Percentiles rank a stretch among this genome's conserved stretches.
phyloP scores from a whole-genome alignment of 2,329 filamentous ascomycete species.

The Microsporum canis region DNA sequence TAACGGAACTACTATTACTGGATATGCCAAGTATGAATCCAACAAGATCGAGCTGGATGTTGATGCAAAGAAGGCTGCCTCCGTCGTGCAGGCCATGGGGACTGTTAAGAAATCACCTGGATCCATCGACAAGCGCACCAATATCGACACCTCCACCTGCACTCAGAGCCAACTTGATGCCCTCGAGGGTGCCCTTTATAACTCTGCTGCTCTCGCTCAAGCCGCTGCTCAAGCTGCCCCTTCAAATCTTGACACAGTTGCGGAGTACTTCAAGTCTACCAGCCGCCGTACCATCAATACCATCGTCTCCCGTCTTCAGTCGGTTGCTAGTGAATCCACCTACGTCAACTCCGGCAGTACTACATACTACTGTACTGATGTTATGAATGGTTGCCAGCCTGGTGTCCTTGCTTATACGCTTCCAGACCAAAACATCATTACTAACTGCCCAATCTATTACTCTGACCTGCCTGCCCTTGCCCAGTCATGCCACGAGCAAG shows the following conservation, averaged over 20 bases:
- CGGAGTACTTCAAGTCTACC: constrained; percentile 55
- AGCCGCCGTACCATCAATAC: constrained; percentile 34
- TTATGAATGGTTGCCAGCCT: constrained; percentile 41
- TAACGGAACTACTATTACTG: constrained; percentile 42
- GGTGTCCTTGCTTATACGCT: constrained; percentile 53
- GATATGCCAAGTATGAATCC: constrained; percentile 45
- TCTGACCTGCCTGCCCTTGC: constrained; percentile 38
- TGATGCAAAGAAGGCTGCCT: constrained; percentile 46
- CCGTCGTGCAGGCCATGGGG: constrained; percentile 38
- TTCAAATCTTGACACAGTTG: constrained; percentile 33
- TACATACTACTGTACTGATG: constrained; percentile 50
- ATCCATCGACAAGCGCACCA: constrained; percentile 8
- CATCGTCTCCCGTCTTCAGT: constrained; percentile 42
- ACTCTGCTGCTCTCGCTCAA: constrained; percentile 44
- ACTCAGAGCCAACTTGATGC: constrained; percentile 37
- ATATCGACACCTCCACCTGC: constrained; percentile 41
- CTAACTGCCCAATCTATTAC: constrained; percentile 52
- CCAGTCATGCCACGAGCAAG: constrained; percentile 49
- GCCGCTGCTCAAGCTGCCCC: constrained; percentile 41
- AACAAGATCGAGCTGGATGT: constrained; percentile 49
- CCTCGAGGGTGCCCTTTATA: constrained; percentile 42
- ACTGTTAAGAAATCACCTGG: constrained; percentile 1
- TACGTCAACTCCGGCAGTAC: constrained; percentile 40
- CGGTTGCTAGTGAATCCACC: constrained; percentile 46
- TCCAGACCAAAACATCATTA: constrained; percentile 44